Evolutionary conservation across 2,329 filamentous ascomycete genomes (phyloP), one percentile per base, ranked within the genome.

Genomic region (Aureobasidium sp.): DNA sequence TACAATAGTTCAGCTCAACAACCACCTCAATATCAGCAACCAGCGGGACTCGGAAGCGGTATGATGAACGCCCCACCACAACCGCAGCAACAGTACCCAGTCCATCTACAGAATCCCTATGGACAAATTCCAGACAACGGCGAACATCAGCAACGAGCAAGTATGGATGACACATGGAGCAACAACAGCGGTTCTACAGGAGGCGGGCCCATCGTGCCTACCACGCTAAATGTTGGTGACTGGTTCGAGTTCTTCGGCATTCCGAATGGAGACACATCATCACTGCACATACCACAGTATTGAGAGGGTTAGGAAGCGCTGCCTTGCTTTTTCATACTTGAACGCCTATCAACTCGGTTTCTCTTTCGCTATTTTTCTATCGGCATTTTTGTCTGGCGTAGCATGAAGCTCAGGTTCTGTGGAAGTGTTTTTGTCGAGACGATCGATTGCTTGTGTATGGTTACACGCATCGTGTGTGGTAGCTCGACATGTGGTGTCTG

Each of bases 161-260:
- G 79, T 81, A 74, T 74, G 42, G 78, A 80, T 13, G 94, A 97
- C 72, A 91, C 87, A 67, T 96, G 92, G 91, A 96, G 91, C 70
- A 95, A 87, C 64, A 87, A 88, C n/a, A 68, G 67, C 68, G 95
- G 89, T 51, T 51, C 49, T 6, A 78, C 79, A 37, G 86, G 84
- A 37, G 83, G 85, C 64, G 88, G 87, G 30, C 89, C 89, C 59
- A 85, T 91, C 63, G 92, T 94, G 58, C 94, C 94, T 21, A 91
- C 91, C 61, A 96, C 92, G 29, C 78, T 99, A 66, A 97, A 99
- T 72, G 93, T 99, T 37, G 94, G 97, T 78, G 94, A 99, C 74
- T 99, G 94, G 71, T 77, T 77, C 61, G 71, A 78, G 64, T 78
- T 78, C 66, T 77, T 77, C 65, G 76, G 76, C 47, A 76, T 78